Evolutionary conservation across 2,329 filamentous ascomycete genomes (phyloP).

Genomic region (Pestalotiopsis sp.): DNA sequence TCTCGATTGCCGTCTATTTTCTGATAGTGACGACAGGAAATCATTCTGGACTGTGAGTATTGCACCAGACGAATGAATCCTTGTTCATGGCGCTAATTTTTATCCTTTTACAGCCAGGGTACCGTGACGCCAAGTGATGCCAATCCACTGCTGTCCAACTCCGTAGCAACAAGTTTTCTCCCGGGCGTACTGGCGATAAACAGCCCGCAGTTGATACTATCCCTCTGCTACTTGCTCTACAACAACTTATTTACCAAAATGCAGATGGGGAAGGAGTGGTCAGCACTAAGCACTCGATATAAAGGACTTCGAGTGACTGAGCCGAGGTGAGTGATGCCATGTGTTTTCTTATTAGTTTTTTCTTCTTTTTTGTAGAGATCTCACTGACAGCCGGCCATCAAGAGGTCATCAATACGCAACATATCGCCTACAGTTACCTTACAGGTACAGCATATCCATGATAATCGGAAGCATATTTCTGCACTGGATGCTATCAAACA

Average conservation of each 20-base stretch:
- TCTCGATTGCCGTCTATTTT: neutral
- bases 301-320: conserved; percentile 37
- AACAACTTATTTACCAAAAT: conserved; percentile 46
- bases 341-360: too few species aligned
- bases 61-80: neutral
- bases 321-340: conserved; percentile 20
- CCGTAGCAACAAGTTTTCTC: conserved; percentile 10
- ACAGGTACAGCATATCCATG: conserved; percentile 40
- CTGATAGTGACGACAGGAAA: neutral
- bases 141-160: neutral
- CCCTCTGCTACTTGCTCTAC: conserved; percentile 39
- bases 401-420: conserved; percentile 33
- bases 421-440: conserved; percentile 43
- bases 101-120: neutral
- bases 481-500: conserved; percentile 46
- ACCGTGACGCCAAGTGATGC: conserved; percentile 3
- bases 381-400: neutral
- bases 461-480: conserved; percentile 34
- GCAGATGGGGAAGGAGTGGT: conserved; percentile 44
- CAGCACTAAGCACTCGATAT: conserved; percentile 30
- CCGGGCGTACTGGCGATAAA: conserved; percentile 32
- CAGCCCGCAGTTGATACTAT: conserved; percentile 41
- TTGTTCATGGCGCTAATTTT: neutral
- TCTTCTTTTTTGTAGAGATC: neutral
- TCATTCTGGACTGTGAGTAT: neutral